These are phyloP conservation scores for Pluteus cervinus DNA, from an alignment of 768 basidiomycete genomes.

Conservation along the genomic window DNA sequence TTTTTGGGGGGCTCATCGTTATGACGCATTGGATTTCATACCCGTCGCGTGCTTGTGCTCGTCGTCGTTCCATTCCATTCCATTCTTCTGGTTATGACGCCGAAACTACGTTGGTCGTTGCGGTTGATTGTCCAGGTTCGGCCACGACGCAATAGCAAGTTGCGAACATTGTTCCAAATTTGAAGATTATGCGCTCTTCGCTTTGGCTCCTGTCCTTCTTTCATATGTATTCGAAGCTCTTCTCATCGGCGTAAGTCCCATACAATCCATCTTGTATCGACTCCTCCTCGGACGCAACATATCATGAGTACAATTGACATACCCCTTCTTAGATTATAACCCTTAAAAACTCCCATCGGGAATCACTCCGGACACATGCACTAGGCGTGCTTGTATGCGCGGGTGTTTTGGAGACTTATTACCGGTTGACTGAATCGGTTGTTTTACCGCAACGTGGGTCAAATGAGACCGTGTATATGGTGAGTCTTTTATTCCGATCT, in stretches of 20 bases:
- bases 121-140: conserved; percentile 52
- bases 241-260: conserved; percentile 40
- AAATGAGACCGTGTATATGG: conserved; percentile 30
- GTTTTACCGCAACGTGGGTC: conserved; percentile 34
- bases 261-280: neutral
- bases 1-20: too few relatives aligned
- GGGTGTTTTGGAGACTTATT: conserved; percentile 50
- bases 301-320: too few relatives aligned
- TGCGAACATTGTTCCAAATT: conserved; percentile 63
- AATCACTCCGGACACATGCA: conserved; percentile 33
- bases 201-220: conserved; percentile 46
- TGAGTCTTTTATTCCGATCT: conserved; percentile 12
- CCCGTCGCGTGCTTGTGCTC: too few relatives aligned
- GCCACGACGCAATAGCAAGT: conserved; percentile 54
- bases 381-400: conserved; percentile 44
- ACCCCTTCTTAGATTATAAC: conserved; percentile 14
- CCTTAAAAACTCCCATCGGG: conserved; percentile 19
- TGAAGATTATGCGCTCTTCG: conserved; percentile 55
- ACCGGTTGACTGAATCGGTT: conserved; percentile 44
- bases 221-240: conserved; percentile 54
- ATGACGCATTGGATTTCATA: too few relatives aligned
- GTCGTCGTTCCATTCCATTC: too few relatives aligned
- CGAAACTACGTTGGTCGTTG: neutral
- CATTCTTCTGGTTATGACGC: neutral
- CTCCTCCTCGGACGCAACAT: neutral